These are phyloP conservation scores for Lecanicillium sp. DNA, from an alignment of 2,329 filamentous ascomycete genomes.

Conservation along the genomic window DNA sequence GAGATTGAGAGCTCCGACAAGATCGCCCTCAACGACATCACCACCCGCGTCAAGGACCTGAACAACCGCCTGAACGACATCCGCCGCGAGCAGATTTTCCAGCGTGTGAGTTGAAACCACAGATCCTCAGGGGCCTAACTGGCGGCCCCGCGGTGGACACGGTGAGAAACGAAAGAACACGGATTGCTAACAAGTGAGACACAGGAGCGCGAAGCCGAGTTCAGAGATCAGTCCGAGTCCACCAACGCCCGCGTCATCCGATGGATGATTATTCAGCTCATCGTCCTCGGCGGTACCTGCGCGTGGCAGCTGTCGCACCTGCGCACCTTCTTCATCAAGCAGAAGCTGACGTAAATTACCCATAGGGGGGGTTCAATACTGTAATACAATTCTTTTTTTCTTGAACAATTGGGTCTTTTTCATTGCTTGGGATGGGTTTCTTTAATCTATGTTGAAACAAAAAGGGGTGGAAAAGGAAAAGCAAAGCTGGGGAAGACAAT, in stretches of 20 bases:
- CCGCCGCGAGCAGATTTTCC: conserved; percentile 90
- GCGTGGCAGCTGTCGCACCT: conserved; percentile 96
- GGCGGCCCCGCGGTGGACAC: too few relatives aligned
- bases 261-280: conserved; percentile 88
- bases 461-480: background rate
- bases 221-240: conserved; percentile 92
- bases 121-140: too few relatives aligned
- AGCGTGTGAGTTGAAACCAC: conserved; percentile 69
- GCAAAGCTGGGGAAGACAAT: background rate
- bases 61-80: conserved; percentile 85
- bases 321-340: conserved; percentile 98
- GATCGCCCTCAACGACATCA: conserved; percentile 84
- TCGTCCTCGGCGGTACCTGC: conserved; percentile 79
- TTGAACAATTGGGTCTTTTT: background rate
- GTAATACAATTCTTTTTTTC: conserved; percentile 1
- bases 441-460: conserved; percentile 5
- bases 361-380: background rate
- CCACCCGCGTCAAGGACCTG: conserved; percentile 80
- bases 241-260: conserved; percentile 89
- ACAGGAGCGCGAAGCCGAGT: conserved; percentile 94
- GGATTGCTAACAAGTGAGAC: conserved; percentile 3
- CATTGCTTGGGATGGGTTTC: conserved; percentile 3
- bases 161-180: conserved; percentile 4
- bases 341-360: conserved; percentile 81
- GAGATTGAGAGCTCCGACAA: conserved; percentile 93